phyloP scores from a whole-genome alignment of 2,329 filamentous ascomycete genomes.

The Alternaria burnsii region DNA sequence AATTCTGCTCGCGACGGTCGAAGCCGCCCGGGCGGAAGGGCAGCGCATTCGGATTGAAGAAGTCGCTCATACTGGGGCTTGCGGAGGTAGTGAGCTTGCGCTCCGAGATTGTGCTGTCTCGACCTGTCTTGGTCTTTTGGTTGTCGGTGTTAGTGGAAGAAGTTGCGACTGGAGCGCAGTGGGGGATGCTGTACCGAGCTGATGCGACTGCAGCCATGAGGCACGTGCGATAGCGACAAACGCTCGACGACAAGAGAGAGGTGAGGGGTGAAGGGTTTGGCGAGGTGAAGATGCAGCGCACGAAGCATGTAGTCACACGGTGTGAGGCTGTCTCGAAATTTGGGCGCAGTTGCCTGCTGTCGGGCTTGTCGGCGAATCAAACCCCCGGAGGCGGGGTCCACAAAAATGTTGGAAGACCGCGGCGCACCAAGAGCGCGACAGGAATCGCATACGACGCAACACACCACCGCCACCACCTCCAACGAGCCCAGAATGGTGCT shows the following conservation, averaged over 20 bases:
- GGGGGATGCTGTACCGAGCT: slow-evolving; percentile 37
- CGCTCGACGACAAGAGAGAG: slow-evolving; percentile 17
- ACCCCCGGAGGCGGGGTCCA: slow-evolving; percentile 21
- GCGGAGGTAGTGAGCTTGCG: slow-evolving; percentile 13
- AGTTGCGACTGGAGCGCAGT: slow-evolving; percentile 32
- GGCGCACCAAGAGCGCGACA: not conserved
- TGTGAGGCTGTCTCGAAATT: slow-evolving; percentile 2
- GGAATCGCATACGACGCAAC: not conserved
- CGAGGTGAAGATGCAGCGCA: slow-evolving; percentile 16
- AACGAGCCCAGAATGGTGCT: slow-evolving; percentile 38
- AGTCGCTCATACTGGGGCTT: slow-evolving; percentile 31
- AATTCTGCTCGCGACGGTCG: slow-evolving; percentile 19
- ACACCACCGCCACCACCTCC: not conserved
- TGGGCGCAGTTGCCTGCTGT: slow-evolving; percentile 22
- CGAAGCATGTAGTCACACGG: slow-evolving; percentile 24
- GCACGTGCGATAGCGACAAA: slow-evolving; percentile 26
- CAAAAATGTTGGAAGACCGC: slow-evolving; percentile 24
- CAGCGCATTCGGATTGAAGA: slow-evolving; percentile 30
- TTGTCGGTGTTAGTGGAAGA: slow-evolving; percentile 36
- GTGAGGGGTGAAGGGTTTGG: slow-evolving; percentile 12
- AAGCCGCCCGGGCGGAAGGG: slow-evolving; percentile 29
- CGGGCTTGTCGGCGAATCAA: slow-evolving; percentile 22
- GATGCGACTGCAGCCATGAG: slow-evolving; percentile 36
- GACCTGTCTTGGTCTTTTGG: slow-evolving; percentile 32
- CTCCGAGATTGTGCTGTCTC: slow-evolving; percentile 25